Evolutionary conservation across 1,139 yeast species (phyloP), one percentile per base, ranked within the genome.

Genomic region (Suhomyces bokatorum): DNA sequence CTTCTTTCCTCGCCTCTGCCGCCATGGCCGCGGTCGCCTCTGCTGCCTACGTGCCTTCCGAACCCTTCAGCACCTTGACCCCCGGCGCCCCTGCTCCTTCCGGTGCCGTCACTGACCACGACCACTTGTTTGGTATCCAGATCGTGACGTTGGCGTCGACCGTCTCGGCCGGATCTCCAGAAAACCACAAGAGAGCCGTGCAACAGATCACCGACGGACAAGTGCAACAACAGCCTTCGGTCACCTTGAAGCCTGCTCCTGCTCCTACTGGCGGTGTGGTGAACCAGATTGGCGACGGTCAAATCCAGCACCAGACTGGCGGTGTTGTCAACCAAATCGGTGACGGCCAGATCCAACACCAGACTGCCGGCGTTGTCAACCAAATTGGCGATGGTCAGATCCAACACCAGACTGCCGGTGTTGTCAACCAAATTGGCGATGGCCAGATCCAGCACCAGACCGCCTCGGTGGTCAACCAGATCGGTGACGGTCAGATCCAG

Each of bases 71-170:
- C 28, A 53, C 58, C 30, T 64, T 66, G 45, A 65, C 69, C 16
- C 70, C 70, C n/a, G 43, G 55, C 14, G 61, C 46, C 9, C 57
- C 75, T 40, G 70, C 83, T 35, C 78, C 78, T 48, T 50, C 79
- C 32, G 85, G 84, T 58, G 87, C 83, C 51, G 50, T 75, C 42
- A 82, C 89, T 38, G 83, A 82, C 59, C 82, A 81, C 70, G 52
- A 79, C 27, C 67, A 71, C 43, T 70, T 77, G 40, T 85, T 85
- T 58, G 93, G 93, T 72, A 84, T 85, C 57, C 87, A 85, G 54
- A 80, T 85, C 52, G 67, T 70, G 46, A 56, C 63, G 9, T 44
- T 59, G 39, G 55, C 53, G 4, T 43, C 54, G 4, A 42, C 52
- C 10, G 58, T 51, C 39, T 43, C 57, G 28, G 41, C 60, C 44